These are phyloP conservation scores for Tetratostichococcus sp. DNA, from an alignment of 139 green algal species.

Conservation along the genomic window DNA sequence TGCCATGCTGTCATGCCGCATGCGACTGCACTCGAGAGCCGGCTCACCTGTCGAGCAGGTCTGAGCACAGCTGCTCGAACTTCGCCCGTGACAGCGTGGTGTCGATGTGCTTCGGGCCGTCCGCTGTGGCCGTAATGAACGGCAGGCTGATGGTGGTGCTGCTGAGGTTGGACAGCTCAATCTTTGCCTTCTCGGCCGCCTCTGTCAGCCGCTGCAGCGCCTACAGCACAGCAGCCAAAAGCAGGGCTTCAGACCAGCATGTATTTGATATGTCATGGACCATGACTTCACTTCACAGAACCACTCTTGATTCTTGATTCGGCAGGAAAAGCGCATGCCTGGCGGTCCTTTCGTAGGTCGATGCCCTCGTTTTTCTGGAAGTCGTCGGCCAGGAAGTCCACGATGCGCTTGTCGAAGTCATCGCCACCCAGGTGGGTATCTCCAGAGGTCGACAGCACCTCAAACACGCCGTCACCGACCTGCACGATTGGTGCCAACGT, in stretches of 20 bases:
- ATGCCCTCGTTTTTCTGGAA: conserved; percentile 91
- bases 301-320: too few relatives aligned
- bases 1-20: too few relatives aligned
- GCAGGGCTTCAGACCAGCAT: too few relatives aligned
- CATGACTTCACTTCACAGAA: too few relatives aligned
- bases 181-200: conserved; percentile 99
- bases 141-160: conserved; percentile 92
- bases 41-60: conserved; percentile 93
- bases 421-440: conserved; percentile 98
- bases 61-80: conserved; percentile 95
- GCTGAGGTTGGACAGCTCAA: conserved; percentile 79
- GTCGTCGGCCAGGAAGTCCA: conserved; percentile 92
- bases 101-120: conserved; percentile 99
- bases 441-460: conserved; percentile 95
- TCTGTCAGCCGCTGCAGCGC: conserved; percentile 90
- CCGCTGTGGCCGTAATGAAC: conserved; percentile 98
- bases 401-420: conserved; percentile 99
- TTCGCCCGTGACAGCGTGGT: conserved; percentile 72
- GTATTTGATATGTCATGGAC: too few relatives aligned
- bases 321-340: too few relatives aligned
- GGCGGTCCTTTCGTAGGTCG: conserved; percentile 93
- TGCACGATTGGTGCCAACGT: too few relatives aligned
- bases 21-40: too few relatives aligned
- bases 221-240: too few relatives aligned
- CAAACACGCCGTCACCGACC: conserved; percentile 99